These are phyloP conservation scores for Phialophora verrucosa DNA, from an alignment of 2,329 filamentous ascomycete genomes.

Conservation along the genomic window DNA sequence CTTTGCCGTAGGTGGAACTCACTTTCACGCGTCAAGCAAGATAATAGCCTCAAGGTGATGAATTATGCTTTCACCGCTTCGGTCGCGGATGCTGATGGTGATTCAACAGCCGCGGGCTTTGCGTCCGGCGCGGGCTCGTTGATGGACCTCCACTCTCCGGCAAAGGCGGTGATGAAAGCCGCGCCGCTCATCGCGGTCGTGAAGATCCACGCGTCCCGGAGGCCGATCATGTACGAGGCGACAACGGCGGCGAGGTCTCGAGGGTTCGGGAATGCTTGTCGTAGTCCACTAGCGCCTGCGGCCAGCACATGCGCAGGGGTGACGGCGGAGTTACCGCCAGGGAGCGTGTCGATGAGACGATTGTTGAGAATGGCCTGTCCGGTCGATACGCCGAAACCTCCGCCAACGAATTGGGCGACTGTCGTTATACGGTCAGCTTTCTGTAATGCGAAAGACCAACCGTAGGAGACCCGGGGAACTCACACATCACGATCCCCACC, in stretches of 20 bases:
- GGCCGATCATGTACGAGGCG: background rate
- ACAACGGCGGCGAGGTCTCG: background rate
- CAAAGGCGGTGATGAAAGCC: background rate
- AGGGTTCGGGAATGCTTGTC: background rate
- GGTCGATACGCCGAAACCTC: background rate
- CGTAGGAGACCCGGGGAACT: background rate
- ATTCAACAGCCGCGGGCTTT: background rate
- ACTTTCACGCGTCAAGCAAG: too few relatives aligned
- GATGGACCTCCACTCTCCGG: constrained; percentile 1
- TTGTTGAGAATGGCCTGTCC: background rate
- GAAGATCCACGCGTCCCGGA: background rate
- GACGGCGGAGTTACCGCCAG: background rate
- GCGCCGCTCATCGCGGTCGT: background rate
- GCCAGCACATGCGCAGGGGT: background rate
- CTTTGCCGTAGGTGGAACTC: too few relatives aligned
- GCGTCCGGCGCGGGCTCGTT: background rate
- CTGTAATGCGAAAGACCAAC: background rate
- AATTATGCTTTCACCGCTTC: too few relatives aligned
- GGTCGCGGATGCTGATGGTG: background rate
- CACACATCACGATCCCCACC: constrained; percentile 28
- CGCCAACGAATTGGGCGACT: background rate
- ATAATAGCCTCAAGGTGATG: too few relatives aligned
- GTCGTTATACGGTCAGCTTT: background rate
- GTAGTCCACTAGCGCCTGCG: background rate
- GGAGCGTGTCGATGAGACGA: background rate